A percentile compares a stretch with the other conserved stretches of the same genome.
phyloP scores from a whole-genome alignment of 495 filamentous ascomycete genomes.

The Cercophora newfieldiana region DNA sequence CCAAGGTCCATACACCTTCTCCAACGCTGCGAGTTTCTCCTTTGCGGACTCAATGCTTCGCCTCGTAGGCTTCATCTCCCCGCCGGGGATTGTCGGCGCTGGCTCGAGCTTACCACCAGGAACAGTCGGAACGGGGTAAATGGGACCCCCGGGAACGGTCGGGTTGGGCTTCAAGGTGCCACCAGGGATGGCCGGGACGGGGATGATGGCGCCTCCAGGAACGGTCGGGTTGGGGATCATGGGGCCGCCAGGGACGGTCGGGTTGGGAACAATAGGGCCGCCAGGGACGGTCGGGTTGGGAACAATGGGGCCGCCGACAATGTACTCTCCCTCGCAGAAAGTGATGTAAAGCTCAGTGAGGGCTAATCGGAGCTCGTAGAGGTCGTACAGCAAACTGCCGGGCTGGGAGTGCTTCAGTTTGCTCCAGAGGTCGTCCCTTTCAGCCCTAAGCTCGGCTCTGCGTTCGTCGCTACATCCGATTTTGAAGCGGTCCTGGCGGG shows the following conservation, averaged over 20 bases:
- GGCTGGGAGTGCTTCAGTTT: too few species aligned
- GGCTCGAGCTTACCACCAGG: slow-evolving; percentile 28
- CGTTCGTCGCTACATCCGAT: too few species aligned
- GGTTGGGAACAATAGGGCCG: slow-evolving; percentile 28
- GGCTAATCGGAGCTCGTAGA: too few species aligned
- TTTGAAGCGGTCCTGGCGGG: not conserved
- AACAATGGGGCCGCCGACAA: too few species aligned
- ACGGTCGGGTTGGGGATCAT: slow-evolving; percentile 29
- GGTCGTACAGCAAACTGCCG: slow-evolving; percentile 22
- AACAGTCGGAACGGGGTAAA: slow-evolving; percentile 4
- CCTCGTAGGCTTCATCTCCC: slow-evolving; percentile 11
- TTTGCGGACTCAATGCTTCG: not conserved
- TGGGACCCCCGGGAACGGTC: slow-evolving; percentile 15
- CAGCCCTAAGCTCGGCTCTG: too few species aligned
- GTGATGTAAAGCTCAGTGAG: too few species aligned
- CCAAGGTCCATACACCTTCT: slow-evolving; percentile 24
- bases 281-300: slow-evolving; percentile 25
- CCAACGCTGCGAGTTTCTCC: slow-evolving; percentile 19
- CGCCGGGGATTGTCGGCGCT: slow-evolving; percentile 33
- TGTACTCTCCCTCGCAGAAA: too few species aligned
- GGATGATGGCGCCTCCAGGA: slow-evolving; percentile 31
- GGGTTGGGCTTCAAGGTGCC: slow-evolving; percentile 25
- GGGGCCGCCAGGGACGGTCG: slow-evolving; percentile 27
- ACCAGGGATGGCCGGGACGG: slow-evolving; percentile 35
- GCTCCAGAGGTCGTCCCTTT: too few species aligned